A percentile compares a stretch with the other conserved stretches of the same genome.
Evolutionary conservation across 805 yeast species (phyloP).

Genomic region (Hanseniaspora lindneri): DNA sequence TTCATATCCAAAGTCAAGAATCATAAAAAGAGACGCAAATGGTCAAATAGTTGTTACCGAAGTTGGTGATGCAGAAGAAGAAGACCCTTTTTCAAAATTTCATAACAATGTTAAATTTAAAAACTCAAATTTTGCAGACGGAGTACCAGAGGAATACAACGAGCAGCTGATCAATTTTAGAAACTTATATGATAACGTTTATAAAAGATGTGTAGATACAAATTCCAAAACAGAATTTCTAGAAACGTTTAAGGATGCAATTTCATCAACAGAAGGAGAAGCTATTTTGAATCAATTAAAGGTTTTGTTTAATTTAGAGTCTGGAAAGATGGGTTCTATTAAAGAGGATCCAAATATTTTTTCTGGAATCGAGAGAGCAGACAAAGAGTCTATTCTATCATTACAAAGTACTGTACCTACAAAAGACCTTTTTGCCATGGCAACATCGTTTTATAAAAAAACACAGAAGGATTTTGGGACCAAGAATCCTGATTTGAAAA

Average conservation of each 20-base stretch:
- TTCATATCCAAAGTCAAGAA: conserved; percentile 57
- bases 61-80: conserved; percentile 22
- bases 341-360: not conserved
- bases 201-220: not conserved
- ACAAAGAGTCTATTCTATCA: not conserved
- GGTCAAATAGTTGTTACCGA: conserved; percentile 66
- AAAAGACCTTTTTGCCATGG: not conserved
- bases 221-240: not conserved
- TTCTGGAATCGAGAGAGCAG: not conserved
- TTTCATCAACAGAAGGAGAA: not conserved
- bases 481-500: not conserved
- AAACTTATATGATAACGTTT: not conserved
- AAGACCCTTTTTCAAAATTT: not conserved
- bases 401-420: not conserved
- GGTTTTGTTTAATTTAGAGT: not conserved
- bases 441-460: conserved; percentile 1
- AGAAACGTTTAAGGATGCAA: not conserved
- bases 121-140: not conserved
- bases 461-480: not conserved
- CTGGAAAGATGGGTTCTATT: not conserved
- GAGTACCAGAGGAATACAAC: not conserved
- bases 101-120: not conserved
- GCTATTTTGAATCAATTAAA: not conserved
- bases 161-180: not conserved
- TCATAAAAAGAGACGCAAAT: conserved; percentile 56